Percentiles rank a stretch among this genome's conserved stretches.
phyloP scores from a whole-genome alignment of 2,329 filamentous ascomycete species.

The Phyllosticta citribraziliensis region DNA sequence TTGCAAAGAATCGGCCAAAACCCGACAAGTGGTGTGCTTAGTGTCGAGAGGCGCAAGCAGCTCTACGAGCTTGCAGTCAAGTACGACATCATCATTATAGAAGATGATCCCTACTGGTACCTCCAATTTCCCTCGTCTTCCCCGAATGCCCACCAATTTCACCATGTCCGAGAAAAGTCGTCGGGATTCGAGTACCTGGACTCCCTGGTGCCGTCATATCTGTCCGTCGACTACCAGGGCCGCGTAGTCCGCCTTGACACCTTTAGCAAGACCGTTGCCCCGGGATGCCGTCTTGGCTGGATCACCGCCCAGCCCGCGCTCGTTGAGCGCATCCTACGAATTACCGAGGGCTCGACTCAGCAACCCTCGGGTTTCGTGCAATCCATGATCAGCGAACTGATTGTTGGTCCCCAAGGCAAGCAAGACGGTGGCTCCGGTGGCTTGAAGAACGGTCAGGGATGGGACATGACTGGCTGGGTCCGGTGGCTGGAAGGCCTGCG shows the following conservation, averaged over 20 bases:
- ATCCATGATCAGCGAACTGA: conserved; percentile 63
- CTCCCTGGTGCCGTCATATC: conserved; percentile 71
- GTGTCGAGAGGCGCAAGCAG: conserved; percentile 62
- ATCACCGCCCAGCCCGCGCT: conserved; percentile 74
- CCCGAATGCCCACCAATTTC: conserved; percentile 20
- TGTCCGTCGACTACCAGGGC: conserved; percentile 73
- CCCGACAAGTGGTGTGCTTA: conserved; percentile 68
- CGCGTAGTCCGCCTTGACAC: conserved; percentile 85
- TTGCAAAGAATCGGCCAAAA: conserved; percentile 69
- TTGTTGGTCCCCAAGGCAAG: conserved; percentile 60
- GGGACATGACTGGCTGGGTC: conserved; percentile 79
- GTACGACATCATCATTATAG: conserved; percentile 83
- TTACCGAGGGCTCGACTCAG: conserved; percentile 69
- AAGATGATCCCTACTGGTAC: conserved; percentile 96
- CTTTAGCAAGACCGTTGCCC: conserved; percentile 87
- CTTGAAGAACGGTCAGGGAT: conserved; percentile 48
- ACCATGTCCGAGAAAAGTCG: conserved; percentile 32
- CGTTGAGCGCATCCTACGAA: conserved; percentile 61
- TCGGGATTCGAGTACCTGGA: conserved; percentile 71
- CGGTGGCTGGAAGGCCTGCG: conserved; percentile 82
- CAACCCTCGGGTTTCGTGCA: conserved; percentile 88
- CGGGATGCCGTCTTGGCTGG: conserved; percentile 84
- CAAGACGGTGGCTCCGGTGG: conserved; percentile 38
- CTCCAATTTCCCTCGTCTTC: conserved; percentile 73
- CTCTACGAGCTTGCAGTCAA: conserved; percentile 72